Conservation (phyloP, 129 eudicot genomes). For the Flaveria ramosissima region DNA sequence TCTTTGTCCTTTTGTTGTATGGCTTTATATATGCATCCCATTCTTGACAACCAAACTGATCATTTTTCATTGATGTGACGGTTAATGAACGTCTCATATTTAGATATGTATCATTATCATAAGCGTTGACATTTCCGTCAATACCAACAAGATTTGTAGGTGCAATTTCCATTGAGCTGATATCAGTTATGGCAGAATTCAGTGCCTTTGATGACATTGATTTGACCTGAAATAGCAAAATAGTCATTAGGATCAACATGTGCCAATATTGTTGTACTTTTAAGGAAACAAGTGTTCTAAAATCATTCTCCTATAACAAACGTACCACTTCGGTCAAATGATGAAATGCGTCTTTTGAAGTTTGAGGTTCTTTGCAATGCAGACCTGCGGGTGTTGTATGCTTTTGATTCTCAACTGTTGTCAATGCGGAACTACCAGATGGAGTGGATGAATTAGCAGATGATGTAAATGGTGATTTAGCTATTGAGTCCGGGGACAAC, state of each 20-base stretch:
- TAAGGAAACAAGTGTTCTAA: not conserved
- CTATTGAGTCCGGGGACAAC: slow-evolving; percentile 25
- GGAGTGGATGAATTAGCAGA: slow-evolving; percentile 13
- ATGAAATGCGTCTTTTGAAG: not conserved
- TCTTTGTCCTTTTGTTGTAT: slow-evolving; percentile 14
- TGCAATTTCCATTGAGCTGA: slow-evolving; percentile 5
- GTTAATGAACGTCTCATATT: slow-evolving; percentile 7
- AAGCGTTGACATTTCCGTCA: no score
- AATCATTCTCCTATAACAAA: slow-evolving; percentile 6
- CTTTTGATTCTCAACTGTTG: slow-evolving; percentile 11
- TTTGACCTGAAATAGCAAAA: slow-evolving; percentile 33
- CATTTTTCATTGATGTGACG: not conserved
- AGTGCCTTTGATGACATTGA: slow-evolving; percentile 21
- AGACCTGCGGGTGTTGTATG: not conserved
- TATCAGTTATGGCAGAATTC: slow-evolving; percentile 23
- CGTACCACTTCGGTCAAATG: slow-evolving; percentile 35
- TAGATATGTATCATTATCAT: not conserved
- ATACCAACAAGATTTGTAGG: slow-evolving; percentile 4
- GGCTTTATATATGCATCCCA: not conserved
- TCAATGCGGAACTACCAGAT: not conserved
- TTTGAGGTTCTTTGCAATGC: slow-evolving; percentile 12
- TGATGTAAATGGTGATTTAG: slow-evolving; percentile 23
- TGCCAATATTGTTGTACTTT: not conserved
- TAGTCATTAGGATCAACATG: slow-evolving; percentile 2
- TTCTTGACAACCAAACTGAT: slow-evolving; percentile 6